phyloP scores from a whole-genome alignment of 2,329 filamentous ascomycete species.

The Lecanosticta acicola region DNA sequence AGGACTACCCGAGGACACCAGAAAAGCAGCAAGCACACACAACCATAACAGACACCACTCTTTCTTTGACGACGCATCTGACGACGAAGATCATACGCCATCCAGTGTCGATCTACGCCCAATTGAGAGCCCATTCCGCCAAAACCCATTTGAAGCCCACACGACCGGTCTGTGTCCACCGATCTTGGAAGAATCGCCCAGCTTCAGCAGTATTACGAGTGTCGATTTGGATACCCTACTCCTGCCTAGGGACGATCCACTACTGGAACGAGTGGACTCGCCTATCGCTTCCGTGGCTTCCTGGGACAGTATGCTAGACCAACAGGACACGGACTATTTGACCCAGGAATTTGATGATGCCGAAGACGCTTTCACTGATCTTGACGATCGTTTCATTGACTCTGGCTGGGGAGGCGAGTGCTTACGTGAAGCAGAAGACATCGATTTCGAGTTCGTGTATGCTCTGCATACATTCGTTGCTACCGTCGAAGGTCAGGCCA shows the following conservation, averaged over 20 bases:
- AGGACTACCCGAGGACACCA: neutral
- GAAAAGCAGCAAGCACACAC: neutral
- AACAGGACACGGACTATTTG: constrained; percentile 24
- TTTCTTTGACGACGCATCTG: neutral
- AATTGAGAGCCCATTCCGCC: constrained; percentile 25
- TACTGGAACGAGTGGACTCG: constrained; percentile 35
- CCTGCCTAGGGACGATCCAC: constrained; percentile 39
- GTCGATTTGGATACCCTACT: constrained; percentile 36
- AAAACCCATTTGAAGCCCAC: constrained; percentile 17
- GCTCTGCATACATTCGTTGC: constrained; percentile 96
- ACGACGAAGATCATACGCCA: neutral
- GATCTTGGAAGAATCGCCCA: constrained; percentile 18
- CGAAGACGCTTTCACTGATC: constrained; percentile 52
- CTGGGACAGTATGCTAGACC: constrained; percentile 27
- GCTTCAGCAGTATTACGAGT: constrained; percentile 23
- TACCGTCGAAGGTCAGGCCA: constrained; percentile 95
- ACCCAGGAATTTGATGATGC: constrained; percentile 51
- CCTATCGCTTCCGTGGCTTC: constrained; percentile 23
- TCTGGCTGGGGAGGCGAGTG: constrained; percentile 69
- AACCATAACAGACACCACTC: neutral
- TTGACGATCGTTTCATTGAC: constrained; percentile 61
- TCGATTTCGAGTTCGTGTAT: constrained; percentile 99
- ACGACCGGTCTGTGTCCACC: constrained; percentile 8
- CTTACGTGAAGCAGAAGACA: constrained; percentile 95
- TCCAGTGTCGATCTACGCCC: constrained; percentile 8